A percentile compares a stretch with the other conserved stretches of the same genome.
These are phyloP conservation scores for Lecanoromycetidae sp. DNA, from an alignment of 2,329 filamentous ascomycete species.

Conservation along the genomic window DNA sequence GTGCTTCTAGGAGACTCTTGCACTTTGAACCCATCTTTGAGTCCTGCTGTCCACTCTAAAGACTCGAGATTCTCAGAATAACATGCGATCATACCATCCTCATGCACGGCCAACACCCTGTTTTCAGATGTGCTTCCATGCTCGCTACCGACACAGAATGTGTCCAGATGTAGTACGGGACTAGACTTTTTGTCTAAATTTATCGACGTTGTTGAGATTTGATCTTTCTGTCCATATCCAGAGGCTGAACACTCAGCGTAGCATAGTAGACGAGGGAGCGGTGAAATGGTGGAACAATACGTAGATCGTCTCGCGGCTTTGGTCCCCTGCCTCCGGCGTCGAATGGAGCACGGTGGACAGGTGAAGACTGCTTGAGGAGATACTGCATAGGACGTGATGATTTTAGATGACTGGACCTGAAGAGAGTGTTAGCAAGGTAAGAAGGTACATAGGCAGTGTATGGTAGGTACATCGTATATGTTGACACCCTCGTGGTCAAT, in stretches of 20 bases:
- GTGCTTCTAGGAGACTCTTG: background rate
- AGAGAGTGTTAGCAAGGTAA: conserved; percentile 16
- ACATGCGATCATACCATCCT: conserved; percentile 32
- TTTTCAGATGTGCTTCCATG: conserved; percentile 13
- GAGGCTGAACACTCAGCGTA: conserved; percentile 39
- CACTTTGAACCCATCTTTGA: background rate
- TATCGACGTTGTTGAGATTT: conserved; percentile 31
- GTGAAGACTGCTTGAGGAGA: conserved; percentile 47
- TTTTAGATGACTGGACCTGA: conserved; percentile 48
- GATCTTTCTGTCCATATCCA: conserved; percentile 24
- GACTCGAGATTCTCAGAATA: conserved; percentile 30
- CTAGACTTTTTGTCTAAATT: conserved; percentile 28
- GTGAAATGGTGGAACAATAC: conserved; percentile 40
- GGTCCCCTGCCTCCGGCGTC: conserved; percentile 36
- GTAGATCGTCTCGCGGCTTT: conserved; percentile 40
- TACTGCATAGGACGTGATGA: conserved; percentile 49
- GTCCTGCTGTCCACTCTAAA: conserved; percentile 8
- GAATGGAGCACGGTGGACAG: conserved; percentile 46
- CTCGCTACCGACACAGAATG: background rate
- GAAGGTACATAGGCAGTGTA: background rate
- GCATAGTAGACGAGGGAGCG: conserved; percentile 40
- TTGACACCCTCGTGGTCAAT: conserved; percentile 51
- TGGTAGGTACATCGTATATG: conserved; percentile 44
- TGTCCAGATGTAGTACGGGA: conserved; percentile 23
- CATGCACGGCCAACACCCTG: conserved; percentile 33